Percentiles rank a stretch among this genome's conserved stretches.
These are phyloP conservation scores for Amyloporia xantha DNA, from an alignment of 768 basidiomycete genomes.

Conservation along the genomic window DNA sequence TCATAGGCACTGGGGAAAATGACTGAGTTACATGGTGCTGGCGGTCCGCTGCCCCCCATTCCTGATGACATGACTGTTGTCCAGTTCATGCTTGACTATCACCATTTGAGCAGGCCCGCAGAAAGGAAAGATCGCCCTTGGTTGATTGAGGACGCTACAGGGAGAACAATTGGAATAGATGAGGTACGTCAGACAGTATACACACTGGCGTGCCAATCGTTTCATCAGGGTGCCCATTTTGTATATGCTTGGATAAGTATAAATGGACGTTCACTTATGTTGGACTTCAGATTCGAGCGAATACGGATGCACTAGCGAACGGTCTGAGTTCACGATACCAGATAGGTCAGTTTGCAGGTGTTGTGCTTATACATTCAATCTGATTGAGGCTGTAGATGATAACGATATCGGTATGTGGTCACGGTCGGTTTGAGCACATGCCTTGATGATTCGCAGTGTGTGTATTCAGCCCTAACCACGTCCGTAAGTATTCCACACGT, in stretches of 20 bases:
- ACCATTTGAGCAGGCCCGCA: slow-evolving; percentile 36
- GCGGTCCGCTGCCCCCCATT: slow-evolving; percentile 27
- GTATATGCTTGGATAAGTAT: too few relatives aligned
- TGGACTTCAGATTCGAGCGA: slow-evolving; percentile 35
- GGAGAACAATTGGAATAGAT: slow-evolving; percentile 31
- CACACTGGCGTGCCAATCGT: not conserved
- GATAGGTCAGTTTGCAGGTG: slow-evolving; percentile 29
- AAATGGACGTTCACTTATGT: not conserved
- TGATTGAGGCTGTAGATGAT: slow-evolving; percentile 28
- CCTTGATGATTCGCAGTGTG: slow-evolving; percentile 37
- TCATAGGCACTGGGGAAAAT: too few relatives aligned
- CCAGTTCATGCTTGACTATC: slow-evolving; percentile 45
- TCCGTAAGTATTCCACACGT: slow-evolving; percentile 9
- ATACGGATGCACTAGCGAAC: slow-evolving; percentile 45
- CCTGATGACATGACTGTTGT: slow-evolving; percentile 48
- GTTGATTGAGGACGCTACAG: slow-evolving; percentile 46
- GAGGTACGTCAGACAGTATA: slow-evolving; percentile 38
- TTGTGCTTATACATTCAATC: not conserved
- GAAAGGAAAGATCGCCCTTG: slow-evolving; percentile 32
- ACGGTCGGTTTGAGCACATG: not conserved
- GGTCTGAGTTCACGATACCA: slow-evolving; percentile 35
- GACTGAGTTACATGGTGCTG: slow-evolving; percentile 17
- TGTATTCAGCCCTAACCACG: slow-evolving; percentile 51
- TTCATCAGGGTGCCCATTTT: not conserved
- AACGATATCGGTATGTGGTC: slow-evolving; percentile 42